phyloP scores from a whole-genome alignment of 2,329 filamentous ascomycete genomes.

The Cucurbitaria berberidis region DNA sequence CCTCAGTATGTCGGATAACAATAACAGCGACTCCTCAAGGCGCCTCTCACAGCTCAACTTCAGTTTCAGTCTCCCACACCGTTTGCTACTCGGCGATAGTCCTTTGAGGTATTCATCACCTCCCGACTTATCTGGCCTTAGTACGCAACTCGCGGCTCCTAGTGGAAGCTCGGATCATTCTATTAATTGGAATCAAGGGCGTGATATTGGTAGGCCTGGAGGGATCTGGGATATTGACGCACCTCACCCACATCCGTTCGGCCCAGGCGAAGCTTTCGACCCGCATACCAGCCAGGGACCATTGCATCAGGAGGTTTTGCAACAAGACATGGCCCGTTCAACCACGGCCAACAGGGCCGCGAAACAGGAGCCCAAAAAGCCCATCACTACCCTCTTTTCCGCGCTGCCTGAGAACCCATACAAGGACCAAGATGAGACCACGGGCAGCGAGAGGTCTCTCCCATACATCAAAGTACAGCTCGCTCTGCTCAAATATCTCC shows the following conservation, averaged over 20 bases:
- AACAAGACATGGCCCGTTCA: not conserved
- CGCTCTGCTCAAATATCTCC: slow-evolving; percentile 18
- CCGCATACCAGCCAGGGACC: not conserved
- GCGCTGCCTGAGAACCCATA: slow-evolving; percentile 20
- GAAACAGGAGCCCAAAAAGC: not conserved
- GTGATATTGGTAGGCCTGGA: not conserved
- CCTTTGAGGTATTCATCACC: too few species aligned
- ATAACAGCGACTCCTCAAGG: not conserved
- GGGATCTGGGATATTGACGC: not conserved
- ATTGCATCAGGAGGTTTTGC: not conserved
- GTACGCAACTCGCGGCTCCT: too few species aligned
- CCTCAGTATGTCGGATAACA: slow-evolving; percentile 14
- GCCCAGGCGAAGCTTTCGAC: not conserved
- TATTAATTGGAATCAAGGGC: not conserved
- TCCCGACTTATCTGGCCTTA: too few species aligned
- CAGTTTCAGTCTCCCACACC: too few species aligned
- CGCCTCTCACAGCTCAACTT: not conserved
- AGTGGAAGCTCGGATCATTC: too few species aligned
- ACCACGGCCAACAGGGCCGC: not conserved
- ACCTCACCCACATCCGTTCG: not conserved
- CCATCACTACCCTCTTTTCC: slow-evolving; percentile 14
- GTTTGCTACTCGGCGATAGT: too few species aligned
- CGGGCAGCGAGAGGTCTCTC: slow-evolving; percentile 14
- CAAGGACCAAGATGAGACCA: slow-evolving; percentile 19
- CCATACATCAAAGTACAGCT: slow-evolving; percentile 26